A percentile compares a stretch with the other conserved stretches of the same genome.
Conservation (phyloP, 208 protist genomes). For the Trypanosoma avium region DNA sequence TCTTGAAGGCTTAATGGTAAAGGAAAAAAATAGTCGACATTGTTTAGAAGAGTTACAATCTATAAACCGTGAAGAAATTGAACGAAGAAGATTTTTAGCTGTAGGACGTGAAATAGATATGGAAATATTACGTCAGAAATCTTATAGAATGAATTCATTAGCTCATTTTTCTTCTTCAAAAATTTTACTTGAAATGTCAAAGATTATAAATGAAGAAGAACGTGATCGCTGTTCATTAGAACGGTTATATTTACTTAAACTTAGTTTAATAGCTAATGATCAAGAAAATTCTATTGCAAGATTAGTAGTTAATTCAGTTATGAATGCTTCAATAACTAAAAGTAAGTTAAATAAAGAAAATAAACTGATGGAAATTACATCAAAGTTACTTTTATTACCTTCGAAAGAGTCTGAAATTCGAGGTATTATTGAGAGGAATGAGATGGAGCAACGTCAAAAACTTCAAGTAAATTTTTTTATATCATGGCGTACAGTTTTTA, state of each 20-base stretch:
- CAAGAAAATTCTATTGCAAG: constrained; percentile 24
- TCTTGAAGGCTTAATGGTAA: background rate
- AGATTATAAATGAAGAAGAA: constrained; percentile 20
- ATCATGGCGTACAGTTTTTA: constrained; percentile 57
- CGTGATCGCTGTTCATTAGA: constrained; percentile 26
- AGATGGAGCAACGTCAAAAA: constrained; percentile 37
- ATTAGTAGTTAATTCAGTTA: constrained; percentile 27
- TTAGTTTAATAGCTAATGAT: constrained; percentile 31
- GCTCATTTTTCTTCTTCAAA: background rate
- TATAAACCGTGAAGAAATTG: constrained; percentile 19
- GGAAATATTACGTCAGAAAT: constrained; percentile 24
- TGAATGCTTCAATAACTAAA: constrained; percentile 15
- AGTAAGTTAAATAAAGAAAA: constrained; percentile 15
- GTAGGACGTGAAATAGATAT: constrained; percentile 28
- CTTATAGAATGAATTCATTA: constrained; percentile 8
- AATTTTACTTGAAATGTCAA: constrained; percentile 4
- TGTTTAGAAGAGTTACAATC: constrained; percentile 1
- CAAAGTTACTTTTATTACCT: constrained; percentile 14
- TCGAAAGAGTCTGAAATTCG: constrained; percentile 46
- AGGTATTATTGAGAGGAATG: constrained; percentile 41
- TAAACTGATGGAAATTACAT: constrained; percentile 11
- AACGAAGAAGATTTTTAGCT: constrained; percentile 18
- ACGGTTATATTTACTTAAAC: constrained; percentile 23
- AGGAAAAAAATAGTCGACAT: constrained; percentile 7
- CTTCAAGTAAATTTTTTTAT: constrained; percentile 41